A percentile compares a stretch with the other conserved stretches of the same genome.
phyloP scores from a whole-genome alignment of 2,329 filamentous ascomycete species.

The Epichloe gansuensis region DNA sequence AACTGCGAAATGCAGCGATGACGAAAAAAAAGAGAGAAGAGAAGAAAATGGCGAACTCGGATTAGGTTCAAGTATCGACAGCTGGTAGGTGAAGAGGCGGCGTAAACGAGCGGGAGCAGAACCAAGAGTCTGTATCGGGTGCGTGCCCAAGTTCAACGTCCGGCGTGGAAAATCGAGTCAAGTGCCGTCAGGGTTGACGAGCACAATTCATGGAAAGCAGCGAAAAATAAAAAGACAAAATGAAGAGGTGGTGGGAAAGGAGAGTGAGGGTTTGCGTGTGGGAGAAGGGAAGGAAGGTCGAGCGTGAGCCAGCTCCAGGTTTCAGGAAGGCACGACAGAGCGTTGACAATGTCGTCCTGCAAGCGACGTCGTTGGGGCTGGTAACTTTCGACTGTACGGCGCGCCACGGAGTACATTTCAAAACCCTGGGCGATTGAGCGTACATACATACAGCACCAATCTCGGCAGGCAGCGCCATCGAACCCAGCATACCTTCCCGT shows the following conservation, averaged over 20 bases:
- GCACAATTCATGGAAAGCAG: background rate
- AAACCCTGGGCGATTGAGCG: background rate
- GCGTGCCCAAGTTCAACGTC: conserved; percentile 1
- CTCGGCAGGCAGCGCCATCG: background rate
- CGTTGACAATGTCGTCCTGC: background rate
- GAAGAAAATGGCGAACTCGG: background rate
- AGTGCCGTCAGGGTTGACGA: background rate
- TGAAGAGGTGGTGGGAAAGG: background rate
- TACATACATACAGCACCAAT: background rate
- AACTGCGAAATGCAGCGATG: background rate
- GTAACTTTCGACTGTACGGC: no score
- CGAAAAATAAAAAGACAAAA: background rate
- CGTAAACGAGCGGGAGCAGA: background rate
- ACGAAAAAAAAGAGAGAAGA: background rate
- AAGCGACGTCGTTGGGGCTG: background rate
- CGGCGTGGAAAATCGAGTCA: background rate
- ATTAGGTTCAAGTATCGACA: background rate
- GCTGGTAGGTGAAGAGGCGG: background rate
- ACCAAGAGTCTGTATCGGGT: background rate
- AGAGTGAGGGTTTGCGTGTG: background rate
- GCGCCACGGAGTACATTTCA: no score
- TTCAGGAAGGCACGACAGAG: conserved; percentile 1
- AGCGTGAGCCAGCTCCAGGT: background rate
- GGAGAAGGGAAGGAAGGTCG: background rate
- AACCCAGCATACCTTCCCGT: background rate